Evolutionary conservation across 2,329 filamentous ascomycete genomes (phyloP).

Genomic region (Colletotrichum graminicola): DNA sequence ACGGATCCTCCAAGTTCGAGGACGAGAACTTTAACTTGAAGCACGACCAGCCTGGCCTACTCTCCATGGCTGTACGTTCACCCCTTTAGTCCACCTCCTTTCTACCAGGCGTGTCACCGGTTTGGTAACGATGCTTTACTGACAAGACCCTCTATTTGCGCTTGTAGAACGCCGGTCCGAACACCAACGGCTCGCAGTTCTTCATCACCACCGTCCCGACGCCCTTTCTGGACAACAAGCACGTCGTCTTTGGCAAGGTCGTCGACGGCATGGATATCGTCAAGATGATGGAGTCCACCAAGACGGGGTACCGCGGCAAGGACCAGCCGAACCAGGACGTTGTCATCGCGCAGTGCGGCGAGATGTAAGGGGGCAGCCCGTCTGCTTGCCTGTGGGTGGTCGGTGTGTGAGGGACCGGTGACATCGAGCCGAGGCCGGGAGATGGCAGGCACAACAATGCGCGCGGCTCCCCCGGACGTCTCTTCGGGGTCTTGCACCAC

Average conservation of each 20-base stretch:
- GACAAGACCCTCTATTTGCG: background rate
- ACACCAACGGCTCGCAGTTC: slow-evolving; percentile 96
- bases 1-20: slow-evolving; percentile 84
- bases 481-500: background rate
- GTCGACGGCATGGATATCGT: slow-evolving; percentile 92
- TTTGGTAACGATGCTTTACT: background rate
- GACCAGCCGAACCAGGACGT: slow-evolving; percentile 91
- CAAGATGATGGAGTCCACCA: slow-evolving; percentile 90
- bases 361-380: slow-evolving; percentile 73
- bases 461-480: background rate
- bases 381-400: too few species aligned
- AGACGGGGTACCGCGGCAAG: slow-evolving; percentile 78
- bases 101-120: background rate
- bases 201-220: slow-evolving; percentile 94
- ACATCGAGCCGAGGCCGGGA: background rate
- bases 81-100: background rate
- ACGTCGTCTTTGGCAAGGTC: slow-evolving; percentile 95
- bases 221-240: slow-evolving; percentile 90
- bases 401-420: background rate
- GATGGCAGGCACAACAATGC: background rate
- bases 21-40: slow-evolving; percentile 90
- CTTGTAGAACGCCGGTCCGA: slow-evolving; percentile 83
- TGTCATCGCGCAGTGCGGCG: slow-evolving; percentile 86
- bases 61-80: slow-evolving; percentile 89
- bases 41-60: slow-evolving; percentile 82